Conservation (phyloP, 2,329 filamentous ascomycete genomes). For the Huntiella decipiens region DNA sequence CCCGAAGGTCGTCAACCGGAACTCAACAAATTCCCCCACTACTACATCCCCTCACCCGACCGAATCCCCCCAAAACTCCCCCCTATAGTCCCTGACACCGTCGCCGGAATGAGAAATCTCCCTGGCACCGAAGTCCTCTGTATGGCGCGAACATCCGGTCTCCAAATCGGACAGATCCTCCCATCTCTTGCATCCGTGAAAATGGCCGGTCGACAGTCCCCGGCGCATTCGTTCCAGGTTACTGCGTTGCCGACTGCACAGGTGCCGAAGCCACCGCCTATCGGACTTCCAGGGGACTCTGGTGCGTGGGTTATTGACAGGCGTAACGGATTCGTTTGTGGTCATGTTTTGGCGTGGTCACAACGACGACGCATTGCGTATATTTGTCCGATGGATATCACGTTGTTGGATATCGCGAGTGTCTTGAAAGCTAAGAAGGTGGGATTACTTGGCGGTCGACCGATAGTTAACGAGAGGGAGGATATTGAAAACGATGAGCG, state of each 20-base stretch:
- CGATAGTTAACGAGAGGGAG: conserved; percentile 19
- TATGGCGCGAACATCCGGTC: conserved; percentile 67
- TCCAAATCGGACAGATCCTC: conserved; percentile 61
- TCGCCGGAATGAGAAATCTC: conserved; percentile 41
- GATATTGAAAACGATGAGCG: background rate
- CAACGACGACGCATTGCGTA: conserved; percentile 66
- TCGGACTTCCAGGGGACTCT: conserved; percentile 68
- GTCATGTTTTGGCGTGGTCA: conserved; percentile 80
- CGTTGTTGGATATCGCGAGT: conserved; percentile 68
- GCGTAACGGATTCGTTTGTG: conserved; percentile 59
- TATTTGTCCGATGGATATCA: conserved; percentile 85
- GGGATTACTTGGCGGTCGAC: conserved; percentile 45
- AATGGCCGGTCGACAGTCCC: conserved; percentile 65
- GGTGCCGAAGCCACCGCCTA: conserved; percentile 16
- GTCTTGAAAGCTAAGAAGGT: conserved; percentile 54
- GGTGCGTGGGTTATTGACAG: conserved; percentile 86
- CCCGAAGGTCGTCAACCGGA: conserved; percentile 49
- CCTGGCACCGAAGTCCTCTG: conserved; percentile 69
- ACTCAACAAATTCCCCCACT: conserved; percentile 46
- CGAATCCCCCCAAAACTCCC: background rate
- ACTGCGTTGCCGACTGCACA: conserved; percentile 13
- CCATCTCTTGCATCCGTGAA: conserved; percentile 68
- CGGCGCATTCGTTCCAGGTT: conserved; percentile 51
- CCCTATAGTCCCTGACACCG: conserved; percentile 34
- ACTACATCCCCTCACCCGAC: conserved; percentile 11